phyloP scores from a whole-genome alignment of 345 rosid genomes.

The Raphanus sativus region DNA sequence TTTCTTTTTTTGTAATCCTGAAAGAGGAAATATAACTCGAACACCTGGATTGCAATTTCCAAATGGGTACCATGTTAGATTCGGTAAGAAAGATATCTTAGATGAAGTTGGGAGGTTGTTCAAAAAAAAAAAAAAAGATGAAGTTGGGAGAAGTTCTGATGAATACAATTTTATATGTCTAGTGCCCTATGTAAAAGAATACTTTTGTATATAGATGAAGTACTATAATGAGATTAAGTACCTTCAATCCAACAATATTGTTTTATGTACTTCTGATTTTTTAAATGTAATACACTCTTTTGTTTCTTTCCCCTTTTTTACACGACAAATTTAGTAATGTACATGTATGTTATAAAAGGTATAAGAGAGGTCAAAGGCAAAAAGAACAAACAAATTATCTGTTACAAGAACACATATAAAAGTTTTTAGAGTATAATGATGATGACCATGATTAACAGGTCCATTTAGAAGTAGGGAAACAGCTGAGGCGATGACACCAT shows the following conservation, averaged over 20 bases:
- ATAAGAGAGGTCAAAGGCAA: slow-evolving; percentile 15
- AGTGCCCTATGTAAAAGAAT: slow-evolving; percentile 1
- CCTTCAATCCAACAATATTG: background rate
- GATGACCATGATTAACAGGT: slow-evolving; percentile 43
- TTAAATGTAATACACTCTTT: too few species aligned
- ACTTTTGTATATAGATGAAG: background rate
- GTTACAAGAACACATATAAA: slow-evolving; percentile 28
- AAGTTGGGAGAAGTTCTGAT: background rate
- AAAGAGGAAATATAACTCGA: slow-evolving; percentile 48
- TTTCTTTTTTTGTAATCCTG: background rate
- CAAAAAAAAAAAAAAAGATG: too few species aligned
- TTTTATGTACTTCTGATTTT: background rate
- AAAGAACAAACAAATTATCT: slow-evolving; percentile 17
- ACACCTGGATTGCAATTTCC: slow-evolving; percentile 93
- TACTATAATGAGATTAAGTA: background rate
- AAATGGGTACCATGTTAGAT: slow-evolving; percentile 61
- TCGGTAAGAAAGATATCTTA: slow-evolving; percentile 46
- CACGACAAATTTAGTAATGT: slow-evolving; percentile 7
- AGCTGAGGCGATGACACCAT: slow-evolving; percentile 96
- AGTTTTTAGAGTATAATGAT: slow-evolving; percentile 4
- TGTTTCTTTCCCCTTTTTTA: background rate
- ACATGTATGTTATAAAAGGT: slow-evolving; percentile 16
- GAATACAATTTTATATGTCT: background rate
- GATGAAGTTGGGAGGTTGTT: background rate
- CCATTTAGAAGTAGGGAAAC: slow-evolving; percentile 88